Conservation (phyloP, 441 rosid genomes). For the Gossypium schwendimanii region DNA sequence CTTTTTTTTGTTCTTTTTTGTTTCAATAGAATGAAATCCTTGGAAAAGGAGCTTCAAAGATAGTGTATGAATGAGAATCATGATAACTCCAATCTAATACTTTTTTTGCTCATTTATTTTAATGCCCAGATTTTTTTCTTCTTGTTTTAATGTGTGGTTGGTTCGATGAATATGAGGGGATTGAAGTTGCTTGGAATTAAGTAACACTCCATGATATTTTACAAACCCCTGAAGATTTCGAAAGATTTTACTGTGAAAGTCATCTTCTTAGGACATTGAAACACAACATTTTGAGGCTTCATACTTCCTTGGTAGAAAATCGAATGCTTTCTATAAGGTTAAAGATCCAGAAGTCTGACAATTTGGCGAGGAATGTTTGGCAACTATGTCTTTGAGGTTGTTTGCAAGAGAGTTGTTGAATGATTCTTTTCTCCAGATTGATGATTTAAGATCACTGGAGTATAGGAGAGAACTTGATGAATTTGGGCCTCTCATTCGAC, state of each 20-base stretch:
- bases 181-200: constrained; percentile 97
- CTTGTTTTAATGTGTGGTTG: constrained; percentile 12
- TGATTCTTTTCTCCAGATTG: constrained; percentile 62
- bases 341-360: neutral
- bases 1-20: constrained; percentile 17
- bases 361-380: neutral
- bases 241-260: constrained; percentile 82
- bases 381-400: neutral
- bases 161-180: constrained; percentile 83
- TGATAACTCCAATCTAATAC: neutral
- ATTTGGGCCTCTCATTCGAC: constrained; percentile 41
- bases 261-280: constrained; percentile 83
- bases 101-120: neutral
- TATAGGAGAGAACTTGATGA: constrained; percentile 34
- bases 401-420: constrained; percentile 13
- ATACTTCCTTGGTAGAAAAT: constrained; percentile 86
- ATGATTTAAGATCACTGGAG: constrained; percentile 44
- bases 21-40: constrained; percentile 77
- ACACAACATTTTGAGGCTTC: constrained; percentile 89
- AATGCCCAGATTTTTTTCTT: neutral
- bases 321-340: constrained; percentile 43
- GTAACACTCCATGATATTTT: constrained; percentile 81
- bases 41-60: constrained; percentile 93
- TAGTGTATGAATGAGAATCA: constrained; percentile 42
- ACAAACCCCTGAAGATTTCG: constrained; percentile 79